A percentile compares a stretch with the other conserved stretches of the same genome.
These are phyloP conservation scores for Talaromyces marneffei DNA, from an alignment of 2,329 filamentous ascomycete species.

Conservation along the genomic window DNA sequence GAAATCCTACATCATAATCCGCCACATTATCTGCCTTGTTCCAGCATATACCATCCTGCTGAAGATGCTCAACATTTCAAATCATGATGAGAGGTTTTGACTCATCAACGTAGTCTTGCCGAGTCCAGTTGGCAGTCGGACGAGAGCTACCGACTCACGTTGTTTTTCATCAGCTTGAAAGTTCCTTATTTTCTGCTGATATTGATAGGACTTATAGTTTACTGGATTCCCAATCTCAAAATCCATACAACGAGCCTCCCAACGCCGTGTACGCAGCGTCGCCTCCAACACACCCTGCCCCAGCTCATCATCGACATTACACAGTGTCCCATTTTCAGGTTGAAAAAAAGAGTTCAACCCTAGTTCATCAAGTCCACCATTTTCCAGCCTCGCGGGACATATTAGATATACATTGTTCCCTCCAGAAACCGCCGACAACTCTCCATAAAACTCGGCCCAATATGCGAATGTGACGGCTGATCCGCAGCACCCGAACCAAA, in stretches of 20 bases:
- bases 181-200: background rate
- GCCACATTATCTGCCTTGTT: background rate
- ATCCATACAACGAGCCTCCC: background rate
- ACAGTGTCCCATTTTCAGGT: background rate
- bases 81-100: background rate
- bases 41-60: background rate
- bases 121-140: background rate
- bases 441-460: background rate
- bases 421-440: background rate
- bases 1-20: background rate
- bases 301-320: background rate
- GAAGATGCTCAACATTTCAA: background rate
- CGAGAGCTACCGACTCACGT: background rate
- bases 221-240: slow-evolving; percentile 1
- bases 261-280: background rate
- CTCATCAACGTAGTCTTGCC: background rate
- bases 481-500: background rate
- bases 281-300: background rate
- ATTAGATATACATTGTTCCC: background rate
- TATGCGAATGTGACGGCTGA: background rate
- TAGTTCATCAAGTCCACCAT: too few relatives aligned
- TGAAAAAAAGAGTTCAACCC: background rate
- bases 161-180: background rate
- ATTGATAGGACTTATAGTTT: background rate
- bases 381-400: too few relatives aligned